Base-by-base conservation (phyloP, 2,329 filamentous ascomycete species). In the Fonsecaea pedrosoi region DNA sequence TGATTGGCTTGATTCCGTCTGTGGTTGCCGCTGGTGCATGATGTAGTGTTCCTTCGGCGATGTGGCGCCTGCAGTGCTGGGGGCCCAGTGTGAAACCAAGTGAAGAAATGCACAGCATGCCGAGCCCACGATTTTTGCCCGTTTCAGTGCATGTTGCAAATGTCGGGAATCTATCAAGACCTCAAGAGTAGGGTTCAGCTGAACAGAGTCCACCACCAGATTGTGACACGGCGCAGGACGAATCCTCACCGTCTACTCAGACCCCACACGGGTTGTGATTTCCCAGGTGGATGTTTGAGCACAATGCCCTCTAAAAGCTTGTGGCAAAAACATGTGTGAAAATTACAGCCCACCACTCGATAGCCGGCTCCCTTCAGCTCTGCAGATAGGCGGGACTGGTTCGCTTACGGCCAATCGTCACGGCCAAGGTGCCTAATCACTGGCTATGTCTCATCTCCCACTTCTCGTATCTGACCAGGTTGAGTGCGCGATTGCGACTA, bases 21-120 rank as follows among this genome's bases (percentile, higher is more conserved):
- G 35, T 60, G 45, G 57, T 50, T 53, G 37, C 63, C 61, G 60
- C 64, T 55, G 30, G 21, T 60, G 60, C 65, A 40, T 57, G 38
- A 62, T 67, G 65, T 56, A 64, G 45, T 38, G 42, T 9, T 45
- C 57, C 57, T 32, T 37, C 35, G 10, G 25, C 60, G 56, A 53
- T 56, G 61, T 67, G 65, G 65, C 65, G 61, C 60, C 55, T 54
- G 54, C 60, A 60, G 34, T 57, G 13, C 54, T 50, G 38, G 55
- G 57, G n/a, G 18, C 50, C 54, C 59, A 42, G 54, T 35, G 13
- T 35, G 34, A 25, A 25, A 30, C 53, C 45, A 63, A 59, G 55
- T 65, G 32, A 58, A 65, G 55, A 50, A 50, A 25, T 25, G 40
- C 18, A 21, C 15, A 25, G 45, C 45, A 50, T 25, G 45, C 45